phyloP scores from a whole-genome alignment of 2,329 filamentous ascomycete genomes.

The Verticillium zaregamsianum region DNA sequence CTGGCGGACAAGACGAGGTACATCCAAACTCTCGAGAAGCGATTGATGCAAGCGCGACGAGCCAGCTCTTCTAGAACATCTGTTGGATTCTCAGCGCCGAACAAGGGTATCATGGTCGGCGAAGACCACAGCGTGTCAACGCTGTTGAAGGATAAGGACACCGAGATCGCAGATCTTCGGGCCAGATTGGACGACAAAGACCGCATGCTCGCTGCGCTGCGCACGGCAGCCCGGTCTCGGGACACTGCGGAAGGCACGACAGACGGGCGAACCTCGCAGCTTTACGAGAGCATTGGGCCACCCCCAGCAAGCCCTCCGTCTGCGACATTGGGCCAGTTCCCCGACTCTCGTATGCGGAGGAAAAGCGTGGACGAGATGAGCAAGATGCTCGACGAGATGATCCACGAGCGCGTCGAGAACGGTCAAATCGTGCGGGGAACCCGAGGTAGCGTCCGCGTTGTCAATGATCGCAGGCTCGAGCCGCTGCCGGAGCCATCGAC shows the following conservation, averaged over 20 bases:
- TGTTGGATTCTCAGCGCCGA: constrained; percentile 59
- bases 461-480: constrained; percentile 35
- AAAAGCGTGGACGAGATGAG: constrained; percentile 90
- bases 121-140: constrained; percentile 74
- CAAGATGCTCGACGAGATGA: constrained; percentile 92
- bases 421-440: constrained; percentile 65
- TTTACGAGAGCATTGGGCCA: constrained; percentile 14
- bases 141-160: constrained; percentile 80
- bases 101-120: constrained; percentile 63
- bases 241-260: constrained; percentile 64
- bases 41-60: constrained; percentile 82
- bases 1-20: constrained; percentile 96
- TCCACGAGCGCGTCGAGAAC: constrained; percentile 77
- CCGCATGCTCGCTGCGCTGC: constrained; percentile 82
- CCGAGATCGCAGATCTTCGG: constrained; percentile 87
- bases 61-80: constrained; percentile 88
- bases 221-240: constrained; percentile 78
- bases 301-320: constrained; percentile 11
- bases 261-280: constrained; percentile 19
- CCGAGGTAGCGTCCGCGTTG: constrained; percentile 62
- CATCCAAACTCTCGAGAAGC: constrained; percentile 88
- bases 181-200: constrained; percentile 92
- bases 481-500: constrained; percentile 26
- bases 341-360: constrained; percentile 41
- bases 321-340: constrained; percentile 3